Conservation (phyloP, 139 green algal species). For the Desmodesmus armatus region DNA sequence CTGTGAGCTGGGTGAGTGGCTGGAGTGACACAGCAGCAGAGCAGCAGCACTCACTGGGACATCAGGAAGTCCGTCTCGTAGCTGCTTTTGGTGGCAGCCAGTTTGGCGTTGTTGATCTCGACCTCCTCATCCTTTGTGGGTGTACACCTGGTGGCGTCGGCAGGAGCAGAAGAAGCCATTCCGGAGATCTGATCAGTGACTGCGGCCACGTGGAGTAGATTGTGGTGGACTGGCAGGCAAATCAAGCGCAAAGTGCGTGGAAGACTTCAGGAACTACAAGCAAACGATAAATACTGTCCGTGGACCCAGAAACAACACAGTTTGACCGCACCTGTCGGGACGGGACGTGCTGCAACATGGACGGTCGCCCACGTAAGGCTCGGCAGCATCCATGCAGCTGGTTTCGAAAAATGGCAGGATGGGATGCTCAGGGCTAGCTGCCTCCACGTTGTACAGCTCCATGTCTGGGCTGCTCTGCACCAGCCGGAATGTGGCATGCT, state of each 20-base stretch:
- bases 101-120: conserved; percentile 46
- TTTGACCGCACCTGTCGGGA: conserved; percentile 35
- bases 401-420: conserved; percentile 66
- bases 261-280: no score
- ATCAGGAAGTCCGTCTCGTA: conserved; percentile 69
- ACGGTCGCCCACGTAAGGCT: conserved; percentile 68
- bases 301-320: not conserved
- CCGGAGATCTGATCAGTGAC: not conserved
- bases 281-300: no score
- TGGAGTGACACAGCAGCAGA: not conserved
- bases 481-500: conserved; percentile 74
- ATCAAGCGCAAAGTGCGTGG: no score
- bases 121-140: conserved; percentile 56
- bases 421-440: conserved; percentile 37
- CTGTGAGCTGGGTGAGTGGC: not conserved
- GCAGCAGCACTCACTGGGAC: conserved; percentile 37
- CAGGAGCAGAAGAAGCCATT: conserved; percentile 5
- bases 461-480: conserved; percentile 40
- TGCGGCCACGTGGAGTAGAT: no score
- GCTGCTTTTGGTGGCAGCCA: conserved; percentile 57
- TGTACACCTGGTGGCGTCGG: conserved; percentile 49
- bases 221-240: no score
- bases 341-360: conserved; percentile 65
- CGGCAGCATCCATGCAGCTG: conserved; percentile 75
- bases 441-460: conserved; percentile 14